Percentiles rank a stretch among this genome's conserved stretches.
Conservation (phyloP, 257 asterid species). For the Jacaranda mimosifolia region DNA sequence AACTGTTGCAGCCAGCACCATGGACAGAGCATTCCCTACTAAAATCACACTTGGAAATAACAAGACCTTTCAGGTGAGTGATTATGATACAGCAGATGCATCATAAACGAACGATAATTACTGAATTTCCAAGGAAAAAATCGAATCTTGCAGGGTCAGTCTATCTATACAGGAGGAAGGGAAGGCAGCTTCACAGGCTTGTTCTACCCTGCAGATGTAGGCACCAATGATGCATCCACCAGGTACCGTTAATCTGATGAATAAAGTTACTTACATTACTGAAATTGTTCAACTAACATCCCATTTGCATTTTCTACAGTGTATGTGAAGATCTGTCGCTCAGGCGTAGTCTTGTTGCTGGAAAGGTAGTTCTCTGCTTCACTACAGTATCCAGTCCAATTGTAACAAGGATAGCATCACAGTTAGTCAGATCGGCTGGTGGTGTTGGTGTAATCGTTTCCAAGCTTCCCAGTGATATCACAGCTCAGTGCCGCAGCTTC, state of each 20-base stretch:
- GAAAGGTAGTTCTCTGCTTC: constrained; percentile 56
- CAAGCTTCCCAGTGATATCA: constrained; percentile 33
- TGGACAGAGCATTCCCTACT: constrained; percentile 53
- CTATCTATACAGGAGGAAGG: constrained; percentile 42
- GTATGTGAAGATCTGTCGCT: constrained; percentile 37
- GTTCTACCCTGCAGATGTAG: constrained; percentile 38
- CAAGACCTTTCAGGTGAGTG: constrained; percentile 46
- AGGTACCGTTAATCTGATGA: constrained; percentile 3
- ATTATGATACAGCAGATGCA: neutral
- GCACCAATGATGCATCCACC: constrained; percentile 25
- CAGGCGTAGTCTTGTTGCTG: constrained; percentile 25
- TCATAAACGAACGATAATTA: neutral
- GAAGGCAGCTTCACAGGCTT: constrained; percentile 27
- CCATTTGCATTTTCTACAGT: constrained; percentile 27
- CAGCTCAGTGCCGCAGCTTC: constrained; percentile 41
- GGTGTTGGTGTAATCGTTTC: constrained; percentile 54
- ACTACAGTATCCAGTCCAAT: constrained; percentile 30
- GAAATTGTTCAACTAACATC: neutral
- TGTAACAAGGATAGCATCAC: constrained; percentile 26
- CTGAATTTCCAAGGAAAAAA: neutral
- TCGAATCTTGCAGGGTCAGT: constrained; percentile 44
- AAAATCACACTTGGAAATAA: constrained; percentile 55
- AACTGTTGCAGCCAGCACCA: constrained; percentile 52
- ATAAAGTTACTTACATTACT: too few relatives aligned
- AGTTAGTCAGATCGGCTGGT: constrained; percentile 35